Percentiles rank a stretch among this genome's conserved stretches.
phyloP scores from a whole-genome alignment of 2,329 filamentous ascomycete species.

The Xylaria sp. region DNA sequence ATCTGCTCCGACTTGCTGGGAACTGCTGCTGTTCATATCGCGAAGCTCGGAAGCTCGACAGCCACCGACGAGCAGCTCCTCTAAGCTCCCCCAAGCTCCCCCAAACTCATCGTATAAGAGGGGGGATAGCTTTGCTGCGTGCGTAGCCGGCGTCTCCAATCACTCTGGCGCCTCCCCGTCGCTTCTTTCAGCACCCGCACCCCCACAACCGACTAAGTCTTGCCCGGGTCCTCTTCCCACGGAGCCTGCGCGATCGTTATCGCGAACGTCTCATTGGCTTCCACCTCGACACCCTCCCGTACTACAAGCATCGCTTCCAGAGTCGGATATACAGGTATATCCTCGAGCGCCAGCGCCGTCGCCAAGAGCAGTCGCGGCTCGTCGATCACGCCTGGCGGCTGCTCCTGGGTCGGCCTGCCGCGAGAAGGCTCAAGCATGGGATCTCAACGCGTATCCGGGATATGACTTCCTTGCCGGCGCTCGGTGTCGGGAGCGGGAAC shows the following conservation, averaged over 20 bases:
- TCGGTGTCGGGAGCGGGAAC: conserved; percentile 51
- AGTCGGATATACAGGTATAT: conserved; percentile 81
- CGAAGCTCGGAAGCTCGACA: too few species aligned
- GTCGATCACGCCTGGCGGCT: conserved; percentile 61
- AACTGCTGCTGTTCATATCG: background rate
- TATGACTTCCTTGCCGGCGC: conserved; percentile 51
- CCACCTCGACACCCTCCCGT: conserved; percentile 78
- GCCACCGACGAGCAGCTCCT: background rate
- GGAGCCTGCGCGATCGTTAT: conserved; percentile 68
- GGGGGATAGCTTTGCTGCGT: background rate
- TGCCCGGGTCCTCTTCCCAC: conserved; percentile 76
- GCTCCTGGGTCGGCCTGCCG: conserved; percentile 54
- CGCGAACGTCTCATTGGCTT: conserved; percentile 75
- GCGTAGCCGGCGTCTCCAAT: background rate
- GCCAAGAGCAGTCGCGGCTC: conserved; percentile 60
- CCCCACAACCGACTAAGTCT: conserved; percentile 61
- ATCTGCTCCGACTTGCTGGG: background rate
- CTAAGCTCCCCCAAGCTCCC: too few species aligned
- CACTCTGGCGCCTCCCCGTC: conserved; percentile 60
- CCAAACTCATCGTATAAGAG: too few species aligned
- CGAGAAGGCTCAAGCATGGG: conserved; percentile 51
- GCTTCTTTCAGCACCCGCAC: conserved; percentile 52
- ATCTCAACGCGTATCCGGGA: conserved; percentile 41
- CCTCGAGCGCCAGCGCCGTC: conserved; percentile 70
- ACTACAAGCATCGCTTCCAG: conserved; percentile 76